A percentile compares a stretch with the other conserved stretches of the same genome.
Conservation (phyloP, 306 rosid genomes). For the Gynostemma pentaphyllum region DNA sequence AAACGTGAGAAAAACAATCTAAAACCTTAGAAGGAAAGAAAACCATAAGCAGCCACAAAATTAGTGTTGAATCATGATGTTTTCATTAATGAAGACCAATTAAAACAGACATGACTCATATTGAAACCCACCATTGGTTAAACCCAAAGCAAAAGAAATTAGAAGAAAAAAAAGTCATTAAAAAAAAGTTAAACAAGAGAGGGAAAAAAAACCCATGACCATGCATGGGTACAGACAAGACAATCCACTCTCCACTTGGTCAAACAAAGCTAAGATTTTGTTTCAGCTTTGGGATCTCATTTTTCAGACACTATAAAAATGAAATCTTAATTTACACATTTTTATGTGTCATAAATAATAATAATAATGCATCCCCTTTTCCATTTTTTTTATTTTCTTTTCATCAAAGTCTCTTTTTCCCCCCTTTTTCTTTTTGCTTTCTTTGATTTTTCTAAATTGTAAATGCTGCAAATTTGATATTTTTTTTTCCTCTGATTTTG, state of each 20-base stretch:
- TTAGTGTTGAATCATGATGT: constrained; percentile 43
- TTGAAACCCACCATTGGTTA: constrained; percentile 38
- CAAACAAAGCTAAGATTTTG: constrained; percentile 5
- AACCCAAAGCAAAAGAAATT: constrained; percentile 17
- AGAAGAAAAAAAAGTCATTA: neutral
- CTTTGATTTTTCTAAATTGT: too few species aligned
- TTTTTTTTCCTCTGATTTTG: too few species aligned
- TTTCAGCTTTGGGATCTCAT: neutral
- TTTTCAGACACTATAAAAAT: neutral
- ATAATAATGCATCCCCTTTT: too few species aligned
- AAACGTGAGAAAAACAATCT: too few species aligned
- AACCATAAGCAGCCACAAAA: constrained; percentile 25
- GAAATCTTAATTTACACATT: neutral
- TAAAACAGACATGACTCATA: constrained; percentile 27
- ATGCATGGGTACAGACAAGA: constrained; percentile 19
- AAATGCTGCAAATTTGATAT: too few species aligned
- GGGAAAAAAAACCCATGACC: neutral
- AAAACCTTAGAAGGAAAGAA: constrained; percentile 4
- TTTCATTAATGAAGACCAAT: constrained; percentile 36
- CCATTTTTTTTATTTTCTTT: neutral
- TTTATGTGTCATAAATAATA: too few species aligned
- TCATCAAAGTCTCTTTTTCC: too few species aligned
- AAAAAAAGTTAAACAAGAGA: neutral
- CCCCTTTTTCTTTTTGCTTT: too few species aligned
- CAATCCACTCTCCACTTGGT: neutral